These are phyloP conservation scores for Posidonia oceanica DNA, from an alignment of 116 monocot genomes.

Conservation along the genomic window DNA sequence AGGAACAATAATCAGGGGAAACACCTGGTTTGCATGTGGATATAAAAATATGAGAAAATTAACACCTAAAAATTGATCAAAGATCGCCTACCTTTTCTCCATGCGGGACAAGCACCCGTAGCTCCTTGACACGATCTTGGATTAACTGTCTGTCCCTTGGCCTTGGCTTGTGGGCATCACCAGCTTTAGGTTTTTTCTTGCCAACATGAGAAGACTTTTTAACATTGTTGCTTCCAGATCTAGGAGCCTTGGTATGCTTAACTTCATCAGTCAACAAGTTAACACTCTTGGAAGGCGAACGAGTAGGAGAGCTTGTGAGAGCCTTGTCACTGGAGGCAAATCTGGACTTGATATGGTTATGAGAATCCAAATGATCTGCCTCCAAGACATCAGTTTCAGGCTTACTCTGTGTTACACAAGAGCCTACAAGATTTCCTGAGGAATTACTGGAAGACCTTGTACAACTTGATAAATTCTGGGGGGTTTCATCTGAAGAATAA, in stretches of 20 bases:
- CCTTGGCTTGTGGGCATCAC: conserved; percentile 25
- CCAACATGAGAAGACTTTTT: conserved; percentile 9
- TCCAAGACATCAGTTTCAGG: conserved; percentile 16
- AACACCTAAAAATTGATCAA: not conserved
- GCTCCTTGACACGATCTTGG: conserved; percentile 72
- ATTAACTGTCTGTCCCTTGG: conserved; percentile 87
- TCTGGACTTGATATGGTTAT: conserved; percentile 5
- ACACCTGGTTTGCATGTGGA: not conserved
- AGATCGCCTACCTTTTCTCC: conserved; percentile 39
- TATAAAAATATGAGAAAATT: not conserved
- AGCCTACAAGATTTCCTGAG: conserved; percentile 19
- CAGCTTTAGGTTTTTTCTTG: conserved; percentile 19
- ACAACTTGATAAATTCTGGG: conserved; percentile 5
- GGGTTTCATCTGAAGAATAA: conserved; percentile 19
- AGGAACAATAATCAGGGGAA: too few species aligned
- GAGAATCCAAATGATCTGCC: conserved; percentile 12
- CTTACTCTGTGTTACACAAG: conserved; percentile 31
- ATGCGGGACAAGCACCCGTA: conserved; percentile 66
- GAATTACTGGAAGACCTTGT: conserved; percentile 21
- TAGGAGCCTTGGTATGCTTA: not conserved
- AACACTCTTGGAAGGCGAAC: conserved; percentile 16
- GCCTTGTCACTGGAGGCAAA: conserved; percentile 3
- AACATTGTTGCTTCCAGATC: not conserved
- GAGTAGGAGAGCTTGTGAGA: conserved; percentile 8
- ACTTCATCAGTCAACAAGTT: conserved; percentile 10